A percentile compares a stretch with the other conserved stretches of the same genome.
phyloP scores from a whole-genome alignment of 2,329 filamentous ascomycete genomes.

The Alternaria solani region DNA sequence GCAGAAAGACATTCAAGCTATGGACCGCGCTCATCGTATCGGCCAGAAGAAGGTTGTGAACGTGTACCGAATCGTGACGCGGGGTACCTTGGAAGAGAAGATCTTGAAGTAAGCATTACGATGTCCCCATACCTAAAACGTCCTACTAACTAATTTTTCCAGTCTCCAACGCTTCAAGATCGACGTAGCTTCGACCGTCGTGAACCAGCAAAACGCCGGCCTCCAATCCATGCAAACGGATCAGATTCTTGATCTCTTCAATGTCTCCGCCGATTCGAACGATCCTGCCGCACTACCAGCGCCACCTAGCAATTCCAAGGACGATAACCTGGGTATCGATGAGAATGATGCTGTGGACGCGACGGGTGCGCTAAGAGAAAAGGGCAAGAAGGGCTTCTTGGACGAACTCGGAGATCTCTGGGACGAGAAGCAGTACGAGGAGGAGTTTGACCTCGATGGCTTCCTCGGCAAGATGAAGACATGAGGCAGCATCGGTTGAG shows the following conservation, averaged over 20 bases:
- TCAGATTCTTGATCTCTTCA: constrained; percentile 96
- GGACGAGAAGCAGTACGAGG: constrained; percentile 97
- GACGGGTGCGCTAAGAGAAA: constrained; percentile 88
- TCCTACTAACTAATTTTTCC: constrained; percentile 19
- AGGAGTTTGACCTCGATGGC: constrained; percentile 94
- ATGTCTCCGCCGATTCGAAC: constrained; percentile 63
- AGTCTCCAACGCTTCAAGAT: constrained; percentile 99
- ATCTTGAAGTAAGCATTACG: constrained; percentile 73
- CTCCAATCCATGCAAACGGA: constrained; percentile 97
- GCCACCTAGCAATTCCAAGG: constrained; percentile 67
- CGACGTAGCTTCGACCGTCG: constrained; percentile 95
- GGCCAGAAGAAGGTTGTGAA: constrained; percentile 99
- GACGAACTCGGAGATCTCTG: constrained; percentile 95
- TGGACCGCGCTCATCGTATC: constrained; percentile 98
- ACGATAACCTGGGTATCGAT: constrained; percentile 72
- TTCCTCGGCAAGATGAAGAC: constrained; percentile 93
- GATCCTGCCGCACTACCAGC: constrained; percentile 66
- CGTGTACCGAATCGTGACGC: constrained; percentile 94
- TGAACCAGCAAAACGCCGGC: constrained; percentile 98
- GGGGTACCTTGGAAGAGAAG: constrained; percentile 97
- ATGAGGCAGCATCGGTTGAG: constrained; percentile 22
- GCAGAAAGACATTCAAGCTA: constrained; percentile 97
- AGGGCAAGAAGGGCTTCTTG: constrained; percentile 95
- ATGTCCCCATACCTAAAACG: too few relatives aligned
- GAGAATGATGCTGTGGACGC: constrained; percentile 83